Evolutionary conservation across 371 early-diverging fungal genomes (phyloP), one percentile per base, ranked within the genome.

Genomic region (Encephalitozoon cuniculi): DNA sequence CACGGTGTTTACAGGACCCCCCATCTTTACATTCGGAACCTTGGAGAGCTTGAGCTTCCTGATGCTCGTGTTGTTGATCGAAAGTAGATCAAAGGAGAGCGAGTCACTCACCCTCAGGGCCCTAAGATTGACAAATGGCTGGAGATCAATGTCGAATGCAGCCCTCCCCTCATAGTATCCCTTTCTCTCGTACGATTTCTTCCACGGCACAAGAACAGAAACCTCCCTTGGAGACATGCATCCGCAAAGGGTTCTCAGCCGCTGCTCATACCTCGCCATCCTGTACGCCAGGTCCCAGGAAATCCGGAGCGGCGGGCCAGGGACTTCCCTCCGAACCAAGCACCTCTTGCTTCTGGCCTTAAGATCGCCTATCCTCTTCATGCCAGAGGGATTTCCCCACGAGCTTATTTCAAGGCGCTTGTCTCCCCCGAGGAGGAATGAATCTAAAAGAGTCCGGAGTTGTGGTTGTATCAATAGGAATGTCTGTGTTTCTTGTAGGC

Each of bases 361-460:
- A 28, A 59, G 18, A 28, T 59, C 59, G 0, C 34, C 32, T 59
- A 59, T 59, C 34, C 59, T 59, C 15, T 34, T 59, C 59, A 59
- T 59, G 34, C 59, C 15, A 32, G 21, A 59, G 59, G 59, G 59
- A 30, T 34, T 15, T 59, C 18, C 59, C 34, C 34, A 32, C 15
- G n/a, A 15, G 34, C 59, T 34, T 59, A 59, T 59, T 59, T 59
- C 34, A 30, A 21, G 5, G 12, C 21, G 15, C 28, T 34, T 37
- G 15, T 34, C 59, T 37, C 59, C 37, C 59, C 37, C 15, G n/a
- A 30, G 15, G 30, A 3, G 3, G 28, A 30, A 71, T 77, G 72
- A 68, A 53, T 55, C 32, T 26, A 2, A 79, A 70, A 41, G 80
- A 80, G 54, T 73, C 71, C 8, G 77, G 80, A 7, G 44, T 76